Evolutionary conservation across 2,329 filamentous ascomycete genomes (phyloP).

Genomic region (Ophiocordyceps australis): DNA sequence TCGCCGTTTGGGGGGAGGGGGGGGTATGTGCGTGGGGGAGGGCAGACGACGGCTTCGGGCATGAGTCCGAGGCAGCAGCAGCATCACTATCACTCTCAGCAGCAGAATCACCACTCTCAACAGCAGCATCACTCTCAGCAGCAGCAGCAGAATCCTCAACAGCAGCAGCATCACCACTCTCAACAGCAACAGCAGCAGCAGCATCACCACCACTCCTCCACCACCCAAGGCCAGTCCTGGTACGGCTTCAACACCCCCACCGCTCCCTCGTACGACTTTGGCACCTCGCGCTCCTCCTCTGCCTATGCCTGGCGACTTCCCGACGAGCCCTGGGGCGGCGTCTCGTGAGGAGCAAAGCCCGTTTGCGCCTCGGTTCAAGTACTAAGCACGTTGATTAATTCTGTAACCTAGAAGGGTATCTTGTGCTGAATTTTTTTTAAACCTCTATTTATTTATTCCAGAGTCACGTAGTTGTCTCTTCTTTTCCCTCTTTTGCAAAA

Average conservation of each 20-base stretch:
- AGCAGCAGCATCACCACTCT: not conserved
- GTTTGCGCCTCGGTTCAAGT: too few relatives aligned
- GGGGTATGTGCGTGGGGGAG: too few relatives aligned
- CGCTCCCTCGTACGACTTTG: conserved; percentile 4
- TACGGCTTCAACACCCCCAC: conserved; percentile 4
- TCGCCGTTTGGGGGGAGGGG: too few relatives aligned
- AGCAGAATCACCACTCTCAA: conserved; percentile 3
- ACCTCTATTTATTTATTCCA: too few relatives aligned
- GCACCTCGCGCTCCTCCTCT: conserved; percentile 7
- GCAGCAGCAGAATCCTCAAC: not conserved
- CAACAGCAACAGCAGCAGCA: not conserved
- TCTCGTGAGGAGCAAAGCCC: not conserved
- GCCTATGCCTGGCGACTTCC: conserved; percentile 8
- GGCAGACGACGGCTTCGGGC: too few relatives aligned
- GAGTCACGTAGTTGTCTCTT: too few relatives aligned
- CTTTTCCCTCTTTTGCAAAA: too few relatives aligned
- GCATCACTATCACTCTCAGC: too few relatives aligned
- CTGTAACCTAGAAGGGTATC: too few relatives aligned
- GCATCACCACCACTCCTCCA: not conserved
- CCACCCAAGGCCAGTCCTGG: conserved; percentile 1
- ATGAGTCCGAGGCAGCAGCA: too few relatives aligned
- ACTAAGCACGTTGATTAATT: too few relatives aligned
- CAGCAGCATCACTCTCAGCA: not conserved
- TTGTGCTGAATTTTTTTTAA: too few relatives aligned
- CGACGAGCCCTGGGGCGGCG: conserved; percentile 6